phyloP scores from a whole-genome alignment of 1,284 basidiomycete genomes.

The Cronartium ribicola region DNA sequence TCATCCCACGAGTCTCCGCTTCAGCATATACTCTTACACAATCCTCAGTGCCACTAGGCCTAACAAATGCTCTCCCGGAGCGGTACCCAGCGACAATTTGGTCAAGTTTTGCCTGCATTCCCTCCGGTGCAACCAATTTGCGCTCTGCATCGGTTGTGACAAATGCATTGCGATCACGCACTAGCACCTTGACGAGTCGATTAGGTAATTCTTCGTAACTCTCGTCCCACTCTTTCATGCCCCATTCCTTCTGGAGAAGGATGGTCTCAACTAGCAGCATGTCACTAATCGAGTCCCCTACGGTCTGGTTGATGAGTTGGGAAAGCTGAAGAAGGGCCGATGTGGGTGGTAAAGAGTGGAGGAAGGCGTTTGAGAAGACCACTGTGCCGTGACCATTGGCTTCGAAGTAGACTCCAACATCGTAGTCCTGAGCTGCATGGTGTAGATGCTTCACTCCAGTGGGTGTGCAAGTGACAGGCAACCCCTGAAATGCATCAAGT shows the following conservation, averaged over 20 bases:
- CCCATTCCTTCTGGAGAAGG: conserved; percentile 78
- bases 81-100: conserved; percentile 74
- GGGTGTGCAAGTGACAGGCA: conserved; percentile 90
- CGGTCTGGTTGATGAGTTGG: conserved; percentile 92
- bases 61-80: conserved; percentile 83
- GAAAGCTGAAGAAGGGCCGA: conserved; percentile 69
- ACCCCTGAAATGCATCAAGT: conserved; percentile 55
- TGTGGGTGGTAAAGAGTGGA: conserved; percentile 52
- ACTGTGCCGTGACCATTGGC: conserved; percentile 99
- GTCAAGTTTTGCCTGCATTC: conserved; percentile 81
- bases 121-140: conserved; percentile 70
- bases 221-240: conserved; percentile 83
- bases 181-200: conserved; percentile 90
- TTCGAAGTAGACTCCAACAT: conserved; percentile 97
- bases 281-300: conserved; percentile 94
- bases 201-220: conserved; percentile 93
- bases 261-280: conserved; percentile 93
- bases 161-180: conserved; percentile 76
- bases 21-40: conserved; percentile 98
- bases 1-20: conserved; percentile 67
- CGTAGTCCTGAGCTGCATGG: conserved; percentile 89
- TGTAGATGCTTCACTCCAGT: conserved; percentile 99
- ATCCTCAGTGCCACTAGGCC: conserved; percentile 97
- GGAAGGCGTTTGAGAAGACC: conserved; percentile 75
- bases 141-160: conserved; percentile 92